Evolutionary conservation across 73 alveolate species (phyloP).

Genomic region (Urostyla sp.): DNA sequence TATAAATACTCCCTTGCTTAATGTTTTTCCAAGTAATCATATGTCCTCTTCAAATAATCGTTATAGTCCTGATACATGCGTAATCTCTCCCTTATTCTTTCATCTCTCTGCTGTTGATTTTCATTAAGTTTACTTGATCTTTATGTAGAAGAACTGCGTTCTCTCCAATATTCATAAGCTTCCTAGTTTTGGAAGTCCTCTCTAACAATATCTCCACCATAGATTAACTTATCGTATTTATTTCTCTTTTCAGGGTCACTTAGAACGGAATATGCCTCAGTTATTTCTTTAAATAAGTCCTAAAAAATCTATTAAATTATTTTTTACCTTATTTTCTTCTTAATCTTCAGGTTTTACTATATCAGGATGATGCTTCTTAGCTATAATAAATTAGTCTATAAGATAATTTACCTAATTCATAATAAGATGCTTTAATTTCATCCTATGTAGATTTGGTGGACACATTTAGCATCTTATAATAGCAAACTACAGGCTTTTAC

Average conservation of each 20-base stretch:
- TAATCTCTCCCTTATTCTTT: constrained; percentile 14
- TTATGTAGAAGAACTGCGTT: no score
- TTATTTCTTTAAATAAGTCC: constrained; percentile 73
- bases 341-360: constrained; percentile 12
- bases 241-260: constrained; percentile 79
- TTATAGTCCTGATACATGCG: constrained; percentile 41
- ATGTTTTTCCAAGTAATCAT: constrained; percentile 38
- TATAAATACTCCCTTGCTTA: constrained; percentile 14
- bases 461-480: constrained; percentile 76
- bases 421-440: constrained; percentile 78
- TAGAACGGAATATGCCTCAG: constrained; percentile 87
- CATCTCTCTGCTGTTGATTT: constrained; percentile 11
- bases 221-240: constrained; percentile 74
- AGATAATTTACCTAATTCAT: constrained; percentile 21
- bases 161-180: constrained; percentile 65
- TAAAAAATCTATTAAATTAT: background rate
- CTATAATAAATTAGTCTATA: constrained; percentile 23
- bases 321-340: constrained; percentile 35
- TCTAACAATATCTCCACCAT: constrained; percentile 58
- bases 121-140: background rate
- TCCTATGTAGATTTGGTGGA: constrained; percentile 74
- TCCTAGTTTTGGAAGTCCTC: constrained; percentile 61
- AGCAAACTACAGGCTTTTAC: constrained; percentile 51
- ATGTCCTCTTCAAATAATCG: constrained; percentile 42
- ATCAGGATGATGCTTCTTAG: constrained; percentile 91